Evolutionary conservation across 2,329 filamentous ascomycete species (phyloP), one percentile per base, ranked within the genome.

Genomic region (Phialophora macrospora): DNA sequence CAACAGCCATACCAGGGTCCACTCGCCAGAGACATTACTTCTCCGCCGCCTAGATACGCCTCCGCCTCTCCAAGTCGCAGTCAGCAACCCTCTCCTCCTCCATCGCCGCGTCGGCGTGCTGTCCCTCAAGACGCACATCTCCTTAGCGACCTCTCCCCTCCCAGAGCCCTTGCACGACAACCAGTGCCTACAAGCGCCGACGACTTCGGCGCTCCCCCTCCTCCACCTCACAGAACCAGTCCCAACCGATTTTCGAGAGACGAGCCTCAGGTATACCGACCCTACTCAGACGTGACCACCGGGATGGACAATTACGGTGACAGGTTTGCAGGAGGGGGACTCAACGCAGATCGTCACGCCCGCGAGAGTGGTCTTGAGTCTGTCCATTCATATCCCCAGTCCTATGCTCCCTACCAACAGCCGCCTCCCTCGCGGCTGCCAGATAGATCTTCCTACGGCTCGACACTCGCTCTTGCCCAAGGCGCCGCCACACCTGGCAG

Each of bases 201-300:
- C 56, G 70, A 71, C 32, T n/a, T 55, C 11, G 52, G 44, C 26
- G 26, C 34, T 55, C 38, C 55, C 38, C 60, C 60, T 28, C 73
- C 76, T 59, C 68, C 71, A 41, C 73, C 72, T 17, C 75, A 78
- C 67, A 74, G 73, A 65, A 24, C 68, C 71, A 71, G 73, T 68
- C 54, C 66, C 66, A 68, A 61, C 65, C 66, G 74, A 65, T 71
- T 73, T 64, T 63, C 70, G 34, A 60, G 70, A 71, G 58, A 60
- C 66, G 56, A 67, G 28, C 38, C 65, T 51, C 65, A 61, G 38
- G 24, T 44, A 17, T 61, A 64, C 52, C 65, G 58, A 48, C 58
- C 63, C 51, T 62, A 64, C 54, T 57, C 63, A 20, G 57, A 62
- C 34, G 62, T 60, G 11, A 68, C 54, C 14, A 55, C 61, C n/a